These are phyloP conservation scores for Fomitopsis schrenkii DNA, from an alignment of 1,284 basidiomycete species.

Conservation along the genomic window DNA sequence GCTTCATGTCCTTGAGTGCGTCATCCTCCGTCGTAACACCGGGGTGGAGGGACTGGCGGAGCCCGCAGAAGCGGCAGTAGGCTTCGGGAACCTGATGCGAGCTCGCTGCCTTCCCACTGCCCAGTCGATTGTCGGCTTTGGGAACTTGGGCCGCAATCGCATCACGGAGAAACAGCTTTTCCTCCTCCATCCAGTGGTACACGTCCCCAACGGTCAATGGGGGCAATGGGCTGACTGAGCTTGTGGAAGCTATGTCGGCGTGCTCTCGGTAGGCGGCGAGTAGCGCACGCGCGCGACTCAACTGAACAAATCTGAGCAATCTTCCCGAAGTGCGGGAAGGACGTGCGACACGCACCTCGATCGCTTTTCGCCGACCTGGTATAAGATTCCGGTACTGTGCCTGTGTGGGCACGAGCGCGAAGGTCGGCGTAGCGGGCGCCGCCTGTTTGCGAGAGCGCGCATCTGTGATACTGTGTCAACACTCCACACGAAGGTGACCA, in stretches of 20 bases:
- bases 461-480: slow-evolving; percentile 26
- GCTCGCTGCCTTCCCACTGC: neutral
- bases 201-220: slow-evolving; percentile 50
- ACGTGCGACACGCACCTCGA: slow-evolving; percentile 46
- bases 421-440: slow-evolving; percentile 45
- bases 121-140: neutral
- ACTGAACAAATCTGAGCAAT: slow-evolving; percentile 34
- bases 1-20: neutral
- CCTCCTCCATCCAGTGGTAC: slow-evolving; percentile 54
- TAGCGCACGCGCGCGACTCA: slow-evolving; percentile 56
- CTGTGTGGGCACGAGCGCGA: slow-evolving; percentile 45
- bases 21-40: slow-evolving; percentile 10
- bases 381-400: slow-evolving; percentile 44
- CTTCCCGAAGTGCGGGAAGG: neutral
- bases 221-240: slow-evolving; percentile 18
- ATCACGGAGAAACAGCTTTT: slow-evolving; percentile 42
- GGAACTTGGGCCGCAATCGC: neutral
- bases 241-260: slow-evolving; percentile 16
- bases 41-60: slow-evolving; percentile 20
- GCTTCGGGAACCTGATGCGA: slow-evolving; percentile 5
- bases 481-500: neutral
- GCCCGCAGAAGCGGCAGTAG: slow-evolving; percentile 29
- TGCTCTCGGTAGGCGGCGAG: slow-evolving; percentile 41
- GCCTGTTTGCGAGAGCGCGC: slow-evolving; percentile 31
- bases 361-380: slow-evolving; percentile 61